Evolutionary conservation across 148 eudicot genomes (phyloP), one percentile per base, ranked within the genome.

Genomic region (Silene uniflora): DNA sequence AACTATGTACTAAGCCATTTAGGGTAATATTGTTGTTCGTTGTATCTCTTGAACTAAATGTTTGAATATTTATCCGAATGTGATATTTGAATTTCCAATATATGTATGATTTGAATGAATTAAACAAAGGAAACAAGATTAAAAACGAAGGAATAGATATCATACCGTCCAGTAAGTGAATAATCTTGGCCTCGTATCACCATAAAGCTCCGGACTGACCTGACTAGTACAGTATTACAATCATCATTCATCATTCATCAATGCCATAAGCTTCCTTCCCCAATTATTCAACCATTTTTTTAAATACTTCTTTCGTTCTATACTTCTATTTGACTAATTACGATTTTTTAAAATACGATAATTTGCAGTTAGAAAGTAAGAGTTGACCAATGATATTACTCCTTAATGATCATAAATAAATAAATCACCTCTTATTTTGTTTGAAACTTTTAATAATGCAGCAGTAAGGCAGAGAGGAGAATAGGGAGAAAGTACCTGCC

Each of bases 121-220:
- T 5, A 18, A 3, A 5, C 22, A n/a, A 19, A 59, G 12, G 6
- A 76, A 7, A 9, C 0, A 56, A 9, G 60, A 69, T 17, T 3
- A 21, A 35, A 25, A 23, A 14, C 0, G 56, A 52, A 52, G 9
- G 18, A 2, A 29, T 76, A 79, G 69, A 75, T 61, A 75, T 61
- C 80, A 80, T 23, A 96, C 99, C 97, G 99, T 96, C 99, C 99
- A 96, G 62, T 96, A 96, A 58, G 99, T 96, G 82, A 96, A 96
- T 42, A 96, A 82, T 87, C 99, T 87, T 58, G 99, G 99, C 69
- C 91, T 84, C 88, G 85, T 92, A 78, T 96, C 99, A 84, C 99
- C 99, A 87, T 96, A 96, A 72, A 96, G 95, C 99, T 96, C 99
- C 90, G 99, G 99, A 96, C 99, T 96, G 87, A 96, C 99, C 99